Evolutionary conservation across 1,284 basidiomycete genomes (phyloP), one percentile per base, ranked within the genome.

Genomic region (Fistulinella staudtii): DNA sequence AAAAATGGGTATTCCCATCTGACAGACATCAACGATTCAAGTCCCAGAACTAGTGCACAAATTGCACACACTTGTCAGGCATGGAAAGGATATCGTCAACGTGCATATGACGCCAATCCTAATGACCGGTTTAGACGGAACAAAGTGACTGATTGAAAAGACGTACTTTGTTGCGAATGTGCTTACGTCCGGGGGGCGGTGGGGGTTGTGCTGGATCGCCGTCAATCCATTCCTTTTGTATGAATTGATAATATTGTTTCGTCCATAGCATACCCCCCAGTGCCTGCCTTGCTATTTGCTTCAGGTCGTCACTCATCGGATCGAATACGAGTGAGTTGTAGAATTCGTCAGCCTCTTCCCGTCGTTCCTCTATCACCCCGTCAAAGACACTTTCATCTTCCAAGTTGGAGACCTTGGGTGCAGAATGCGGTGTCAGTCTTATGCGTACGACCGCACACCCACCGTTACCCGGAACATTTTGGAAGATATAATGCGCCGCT

Each of bases 1-100:
- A 93, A 95, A 77, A 94, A 95, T 1, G 93, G 93, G 60, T 95
- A 96, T 68, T 99, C 95, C 95, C 95, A 98, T 63, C 85, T 86
- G 37, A 13, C 13, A 49, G 41, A 35, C 48, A 33, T 49, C 21
- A 36, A 15, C 40, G n/a, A 33, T 49, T 18, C 43, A 30, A 4
- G 4, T 15, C 5, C 11, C 38, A 38, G 40, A 11, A 1, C 5
- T 35, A 24, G 2, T n/a, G 9, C n/a, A 33, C 5, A 20, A 18
- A 36, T 11, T 14, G 13, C 40, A 66, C 75, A 30, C 50, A 85
- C 84, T 98, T 98, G 72, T 98, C 95, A 8, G 95, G 95, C 95
- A 99, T 98, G 8, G 93, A 96, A 36, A 99, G 76, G 52, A 99
- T 84, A 65, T 99, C 95, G 49, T 91, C 90, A 51, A 94, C 86